Percentiles rank a stretch among this genome's conserved stretches.
Evolutionary conservation across 345 rosid genomes (phyloP).

Genomic region (Rhizophora mangle): DNA sequence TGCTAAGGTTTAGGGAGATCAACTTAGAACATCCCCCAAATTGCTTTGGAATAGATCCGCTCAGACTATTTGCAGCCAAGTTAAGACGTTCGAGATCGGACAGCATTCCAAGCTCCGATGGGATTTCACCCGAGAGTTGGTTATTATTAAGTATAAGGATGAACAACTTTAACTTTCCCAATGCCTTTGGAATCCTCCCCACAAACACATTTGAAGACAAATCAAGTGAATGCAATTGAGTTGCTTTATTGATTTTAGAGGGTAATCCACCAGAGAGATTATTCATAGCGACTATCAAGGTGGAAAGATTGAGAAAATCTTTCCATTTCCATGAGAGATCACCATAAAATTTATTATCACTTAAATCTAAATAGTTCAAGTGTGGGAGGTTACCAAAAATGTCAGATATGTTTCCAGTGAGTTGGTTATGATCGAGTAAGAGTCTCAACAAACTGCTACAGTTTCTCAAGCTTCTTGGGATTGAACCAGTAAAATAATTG

Average conservation of each 20-base stretch:
- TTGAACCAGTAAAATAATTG: conserved; percentile 28
- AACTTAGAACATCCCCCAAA: not conserved
- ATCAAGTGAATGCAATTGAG: conserved; percentile 13
- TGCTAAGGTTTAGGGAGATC: not conserved
- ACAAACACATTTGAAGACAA: conserved; percentile 8
- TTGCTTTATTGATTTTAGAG: conserved; percentile 14
- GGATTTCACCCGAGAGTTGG: conserved; percentile 21
- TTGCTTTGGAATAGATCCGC: conserved; percentile 26
- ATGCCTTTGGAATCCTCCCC: conserved; percentile 11
- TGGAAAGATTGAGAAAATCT: conserved; percentile 15
- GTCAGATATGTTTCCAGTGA: conserved; percentile 30
- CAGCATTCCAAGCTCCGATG: conserved; percentile 23
- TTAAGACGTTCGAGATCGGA: conserved; percentile 17
- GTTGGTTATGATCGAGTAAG: conserved; percentile 29
- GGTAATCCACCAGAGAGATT: conserved; percentile 27
- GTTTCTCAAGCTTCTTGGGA: conserved; percentile 30
- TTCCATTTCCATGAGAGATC: conserved; percentile 37
- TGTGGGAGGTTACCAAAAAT: conserved; percentile 21
- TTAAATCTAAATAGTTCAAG: conserved; percentile 27
- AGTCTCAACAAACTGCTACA: conserved; percentile 28
- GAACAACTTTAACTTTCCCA: conserved; percentile 1
- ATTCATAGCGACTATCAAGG: conserved; percentile 24
- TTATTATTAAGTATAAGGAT: conserved; percentile 3
- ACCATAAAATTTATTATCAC: conserved; percentile 30
- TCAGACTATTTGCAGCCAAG: conserved; percentile 18